These are phyloP conservation scores for Sclerospora graminicola DNA, from an alignment of 352 stramenopile species.

Conservation along the genomic window DNA sequence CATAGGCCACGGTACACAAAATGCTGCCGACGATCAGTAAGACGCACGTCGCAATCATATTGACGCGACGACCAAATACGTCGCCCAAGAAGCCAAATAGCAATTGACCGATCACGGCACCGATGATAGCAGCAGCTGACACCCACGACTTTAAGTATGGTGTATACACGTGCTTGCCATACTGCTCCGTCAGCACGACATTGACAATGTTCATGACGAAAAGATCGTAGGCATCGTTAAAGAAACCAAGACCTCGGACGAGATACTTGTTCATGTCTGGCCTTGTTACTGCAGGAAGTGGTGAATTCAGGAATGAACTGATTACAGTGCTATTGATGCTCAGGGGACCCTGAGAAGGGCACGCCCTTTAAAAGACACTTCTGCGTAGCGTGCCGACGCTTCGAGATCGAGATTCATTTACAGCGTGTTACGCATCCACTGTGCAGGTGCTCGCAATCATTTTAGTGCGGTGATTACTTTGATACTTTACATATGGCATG, in stretches of 20 bases:
- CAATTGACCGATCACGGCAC: slow-evolving; percentile 48
- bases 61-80: slow-evolving; percentile 47
- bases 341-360: too few species aligned
- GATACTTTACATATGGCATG: too few species aligned
- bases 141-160: slow-evolving; percentile 49
- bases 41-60: slow-evolving; percentile 60
- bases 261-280: slow-evolving; percentile 46
- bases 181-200: slow-evolving; percentile 70
- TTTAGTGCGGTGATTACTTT: too few species aligned
- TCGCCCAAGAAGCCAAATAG: slow-evolving; percentile 50
- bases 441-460: too few species aligned
- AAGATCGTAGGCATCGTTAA: slow-evolving; percentile 72
- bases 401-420: too few species aligned
- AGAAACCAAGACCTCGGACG: slow-evolving; percentile 65
- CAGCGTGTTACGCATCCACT: too few species aligned
- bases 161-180: slow-evolving; percentile 48
- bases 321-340: too few species aligned
- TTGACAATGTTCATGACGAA: slow-evolving; percentile 81
- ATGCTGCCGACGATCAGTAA: slow-evolving; percentile 57
- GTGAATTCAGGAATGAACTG: too few species aligned
- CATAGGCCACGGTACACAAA: slow-evolving; percentile 48
- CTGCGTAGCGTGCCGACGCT: too few species aligned
- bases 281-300: too few species aligned
- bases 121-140: slow-evolving; percentile 44
- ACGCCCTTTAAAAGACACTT: too few species aligned